phyloP scores from a whole-genome alignment of 2,329 filamentous ascomycete genomes.

The Trichoderma endophyticum region DNA sequence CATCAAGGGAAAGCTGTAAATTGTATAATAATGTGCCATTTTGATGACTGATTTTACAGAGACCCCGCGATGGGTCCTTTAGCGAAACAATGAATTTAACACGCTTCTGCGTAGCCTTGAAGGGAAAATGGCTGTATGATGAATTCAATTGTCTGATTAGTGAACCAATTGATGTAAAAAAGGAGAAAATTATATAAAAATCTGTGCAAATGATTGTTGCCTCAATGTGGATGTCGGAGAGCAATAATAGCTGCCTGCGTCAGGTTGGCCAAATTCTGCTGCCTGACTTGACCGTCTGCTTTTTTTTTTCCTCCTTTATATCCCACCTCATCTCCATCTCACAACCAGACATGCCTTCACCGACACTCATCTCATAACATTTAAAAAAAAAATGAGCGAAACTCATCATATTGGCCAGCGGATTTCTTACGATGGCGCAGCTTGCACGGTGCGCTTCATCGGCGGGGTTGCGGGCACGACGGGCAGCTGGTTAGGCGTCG shows the following conservation, averaged over 20 bases:
- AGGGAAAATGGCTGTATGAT: background rate
- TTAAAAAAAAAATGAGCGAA: slow-evolving; percentile 35
- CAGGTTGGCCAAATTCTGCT: slow-evolving; percentile 21
- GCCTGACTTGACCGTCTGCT: slow-evolving; percentile 19
- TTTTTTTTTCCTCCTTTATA: background rate
- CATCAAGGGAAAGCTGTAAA: slow-evolving; percentile 61
- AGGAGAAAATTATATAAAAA: too few species aligned
- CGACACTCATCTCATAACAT: background rate
- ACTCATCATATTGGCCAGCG: slow-evolving; percentile 63
- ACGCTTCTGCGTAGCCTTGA: background rate
- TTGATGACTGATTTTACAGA: background rate
- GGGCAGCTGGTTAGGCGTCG: slow-evolving; percentile 85
- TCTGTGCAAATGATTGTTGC: background rate
- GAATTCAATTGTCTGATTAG: background rate
- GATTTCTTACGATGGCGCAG: slow-evolving; percentile 70
- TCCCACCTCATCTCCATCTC: background rate
- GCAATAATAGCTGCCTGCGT: background rate
- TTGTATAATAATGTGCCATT: background rate
- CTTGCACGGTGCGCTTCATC: slow-evolving; percentile 82
- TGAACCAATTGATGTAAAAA: background rate
- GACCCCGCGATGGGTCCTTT: background rate
- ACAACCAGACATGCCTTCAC: background rate
- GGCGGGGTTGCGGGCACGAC: slow-evolving; percentile 73
- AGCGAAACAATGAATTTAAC: background rate
- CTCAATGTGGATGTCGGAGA: background rate